Evolutionary conservation across 352 stramenopile genomes (phyloP).

Genomic region (Globisporangium yorkense): DNA sequence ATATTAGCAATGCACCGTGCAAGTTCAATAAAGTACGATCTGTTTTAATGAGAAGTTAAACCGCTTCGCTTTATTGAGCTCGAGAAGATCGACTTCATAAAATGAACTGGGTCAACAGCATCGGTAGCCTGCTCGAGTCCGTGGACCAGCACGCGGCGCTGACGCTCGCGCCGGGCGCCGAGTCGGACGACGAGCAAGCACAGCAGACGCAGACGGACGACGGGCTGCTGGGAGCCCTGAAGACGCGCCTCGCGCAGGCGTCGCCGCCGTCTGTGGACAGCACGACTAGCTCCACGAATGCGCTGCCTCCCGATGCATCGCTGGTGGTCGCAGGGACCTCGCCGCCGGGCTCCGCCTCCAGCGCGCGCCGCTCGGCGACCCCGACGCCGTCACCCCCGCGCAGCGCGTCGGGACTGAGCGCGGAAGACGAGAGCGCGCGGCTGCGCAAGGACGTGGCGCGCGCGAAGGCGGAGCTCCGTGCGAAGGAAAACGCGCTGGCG

Average conservation of each 20-base stretch:
- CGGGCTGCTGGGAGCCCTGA: conserved; percentile 3
- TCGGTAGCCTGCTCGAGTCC: conserved; percentile 72
- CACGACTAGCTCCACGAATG: not conserved
- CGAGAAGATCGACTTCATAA: too few species aligned
- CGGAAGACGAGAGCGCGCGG: conserved; percentile 21
- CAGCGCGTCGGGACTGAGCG: conserved; percentile 7
- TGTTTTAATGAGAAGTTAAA: too few species aligned
- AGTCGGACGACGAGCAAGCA: conserved; percentile 2
- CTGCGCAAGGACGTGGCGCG: conserved; percentile 52
- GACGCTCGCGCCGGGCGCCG: conserved; percentile 27
- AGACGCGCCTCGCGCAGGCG: conserved; percentile 9
- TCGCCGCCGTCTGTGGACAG: conserved; percentile 3
- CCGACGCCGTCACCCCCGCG: conserved; percentile 15
- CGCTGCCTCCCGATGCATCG: too few species aligned
- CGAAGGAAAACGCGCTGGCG: conserved; percentile 58
- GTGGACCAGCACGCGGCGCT: conserved; percentile 81
- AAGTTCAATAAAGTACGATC: not conserved
- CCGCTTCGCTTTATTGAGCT: too few species aligned
- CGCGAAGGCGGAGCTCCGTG: conserved; percentile 42
- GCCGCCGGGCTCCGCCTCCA: conserved; percentile 23
- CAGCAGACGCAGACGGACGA: conserved; percentile 2
- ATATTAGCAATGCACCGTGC: not conserved
- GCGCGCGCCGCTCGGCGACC: conserved; percentile 20
- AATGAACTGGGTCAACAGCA: conserved; percentile 78
- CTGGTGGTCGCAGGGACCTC: conserved; percentile 4